Conservation (phyloP, 2,329 filamentous ascomycete genomes). For the Hypoxylon sp. region DNA sequence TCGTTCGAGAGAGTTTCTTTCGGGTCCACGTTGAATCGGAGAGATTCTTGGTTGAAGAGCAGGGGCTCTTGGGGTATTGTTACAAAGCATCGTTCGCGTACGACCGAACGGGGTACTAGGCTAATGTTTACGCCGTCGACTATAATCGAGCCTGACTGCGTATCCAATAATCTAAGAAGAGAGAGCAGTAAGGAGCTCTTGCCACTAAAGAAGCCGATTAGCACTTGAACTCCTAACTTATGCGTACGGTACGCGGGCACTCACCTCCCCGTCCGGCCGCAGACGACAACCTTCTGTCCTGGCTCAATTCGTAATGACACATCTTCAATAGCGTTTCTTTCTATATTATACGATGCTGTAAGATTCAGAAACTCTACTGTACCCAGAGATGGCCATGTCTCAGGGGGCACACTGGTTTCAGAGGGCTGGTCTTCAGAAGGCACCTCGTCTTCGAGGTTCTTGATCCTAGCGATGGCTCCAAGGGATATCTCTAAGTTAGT, state of each 20-base stretch:
- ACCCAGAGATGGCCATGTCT: constrained; percentile 52
- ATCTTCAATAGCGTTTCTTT: constrained; percentile 47
- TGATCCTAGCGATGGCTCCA: constrained; percentile 55
- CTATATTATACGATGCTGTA: constrained; percentile 52
- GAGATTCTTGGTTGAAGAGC: constrained; percentile 47
- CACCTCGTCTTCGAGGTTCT: constrained; percentile 49
- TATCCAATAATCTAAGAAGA: constrained; percentile 48
- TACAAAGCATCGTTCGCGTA: constrained; percentile 53
- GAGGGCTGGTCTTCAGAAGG: constrained; percentile 40
- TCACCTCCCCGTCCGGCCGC: constrained; percentile 67
- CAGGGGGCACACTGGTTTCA: constrained; percentile 9
- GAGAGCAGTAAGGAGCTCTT: constrained; percentile 54
- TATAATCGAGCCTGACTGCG: constrained; percentile 48
- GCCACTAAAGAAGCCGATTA: constrained; percentile 52
- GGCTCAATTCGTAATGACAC: constrained; percentile 53
- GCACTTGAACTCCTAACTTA: not conserved
- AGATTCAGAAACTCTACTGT: constrained; percentile 48
- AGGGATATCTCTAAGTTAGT: constrained; percentile 56
- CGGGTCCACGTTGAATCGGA: constrained; percentile 54
- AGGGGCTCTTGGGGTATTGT: constrained; percentile 54
- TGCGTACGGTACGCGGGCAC: constrained; percentile 6
- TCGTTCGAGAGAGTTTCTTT: constrained; percentile 41
- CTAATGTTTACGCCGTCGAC: constrained; percentile 53
- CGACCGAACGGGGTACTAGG: constrained; percentile 39
- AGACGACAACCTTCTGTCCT: constrained; percentile 66